Evolutionary conservation across 768 basidiomycete genomes (phyloP), one percentile per base, ranked within the genome.

Genomic region (Phlebiopsis gigantea): DNA sequence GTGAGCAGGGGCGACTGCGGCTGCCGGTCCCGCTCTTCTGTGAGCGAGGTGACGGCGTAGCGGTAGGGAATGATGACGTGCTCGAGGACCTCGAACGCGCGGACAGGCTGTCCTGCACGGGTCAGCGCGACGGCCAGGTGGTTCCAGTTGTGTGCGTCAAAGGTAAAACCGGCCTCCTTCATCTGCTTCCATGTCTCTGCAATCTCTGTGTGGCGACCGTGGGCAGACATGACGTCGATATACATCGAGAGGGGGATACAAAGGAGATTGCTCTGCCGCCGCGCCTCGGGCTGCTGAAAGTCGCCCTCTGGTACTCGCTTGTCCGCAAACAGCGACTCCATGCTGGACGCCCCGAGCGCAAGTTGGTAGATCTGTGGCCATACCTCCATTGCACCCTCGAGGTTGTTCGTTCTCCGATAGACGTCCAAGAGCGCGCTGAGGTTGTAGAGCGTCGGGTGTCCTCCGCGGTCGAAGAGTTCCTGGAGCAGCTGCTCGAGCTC

Each of bases 141-240:
- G 65, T 96, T 97, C 90, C 93, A 98, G 68, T 97, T 98, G 63
- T 88, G 84, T 12, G 88, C 79, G 67, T 95, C 91, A 68, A 93
- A 92, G 12, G 76, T 76, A 62, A 95, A 88, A 1, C 90, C 90
- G 9, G 75, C 69, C 10, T 69, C 61, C 34, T 39, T 39, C 12
- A 17, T 17, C 12, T 12, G 12, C 34, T 14, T 39, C 94, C 96
- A 98, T 0, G 79, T 74, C 2, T 67, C 65, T 15, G 84, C 79
- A 45, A 95, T 77, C 57, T 84, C 79, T 7, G 66, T 60, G 62
- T 93, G 87, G 34, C 73, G 66, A 1, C 86, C 87, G 0, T 78
- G 79, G 2, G 73, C 70, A 1, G 91, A 89, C 50, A 95, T 72
- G 5, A 82, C 78, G 61, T 91, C 85, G 58, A 97, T 82, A 69